Percentiles rank a stretch among this genome's conserved stretches.
phyloP scores from a whole-genome alignment of 1,139 yeast genomes.

The Taphrina pruni region DNA sequence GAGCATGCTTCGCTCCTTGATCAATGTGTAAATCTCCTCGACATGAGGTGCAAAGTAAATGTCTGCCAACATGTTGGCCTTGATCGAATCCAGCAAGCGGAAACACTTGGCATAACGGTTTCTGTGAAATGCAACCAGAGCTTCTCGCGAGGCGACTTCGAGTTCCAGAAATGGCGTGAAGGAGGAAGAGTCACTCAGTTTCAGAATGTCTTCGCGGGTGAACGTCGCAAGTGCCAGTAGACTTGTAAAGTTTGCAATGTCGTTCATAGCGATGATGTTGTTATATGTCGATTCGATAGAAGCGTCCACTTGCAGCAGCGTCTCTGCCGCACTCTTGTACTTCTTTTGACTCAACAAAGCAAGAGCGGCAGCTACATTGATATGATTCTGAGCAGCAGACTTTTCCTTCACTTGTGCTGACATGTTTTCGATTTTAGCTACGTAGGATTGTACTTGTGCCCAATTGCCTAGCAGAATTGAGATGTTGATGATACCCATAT shows the following conservation, averaged over 20 bases:
- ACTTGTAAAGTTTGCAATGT: constrained; percentile 44
- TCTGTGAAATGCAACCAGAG: constrained; percentile 43
- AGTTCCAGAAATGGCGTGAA: constrained; percentile 44
- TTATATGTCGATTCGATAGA: constrained; percentile 29
- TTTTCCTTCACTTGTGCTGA: constrained; percentile 15
- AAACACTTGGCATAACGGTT: constrained; percentile 43
- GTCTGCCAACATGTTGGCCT: constrained; percentile 45
- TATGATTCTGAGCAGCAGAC: constrained; percentile 17
- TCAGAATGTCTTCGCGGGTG: constrained; percentile 39
- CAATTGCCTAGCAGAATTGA: constrained; percentile 43
- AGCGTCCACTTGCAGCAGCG: constrained; percentile 35
- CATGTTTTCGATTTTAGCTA: constrained; percentile 40
- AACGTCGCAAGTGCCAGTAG: constrained; percentile 45
- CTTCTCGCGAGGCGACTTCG: constrained; percentile 43
- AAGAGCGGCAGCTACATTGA: constrained; percentile 22
- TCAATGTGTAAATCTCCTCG: constrained; percentile 40
- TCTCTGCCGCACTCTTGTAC: constrained; percentile 42
- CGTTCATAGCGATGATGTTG: constrained; percentile 43
- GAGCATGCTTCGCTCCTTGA: constrained; percentile 45
- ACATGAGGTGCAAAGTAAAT: constrained; percentile 45
- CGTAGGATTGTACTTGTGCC: constrained; percentile 44
- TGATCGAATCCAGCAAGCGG: constrained; percentile 40
- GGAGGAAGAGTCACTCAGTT: constrained; percentile 28
- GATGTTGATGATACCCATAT: constrained; percentile 44
- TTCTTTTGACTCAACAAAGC: constrained; percentile 19